These are phyloP conservation scores for Phyllosticta citrichinensis DNA, from an alignment of 2,329 filamentous ascomycete genomes.

Conservation along the genomic window DNA sequence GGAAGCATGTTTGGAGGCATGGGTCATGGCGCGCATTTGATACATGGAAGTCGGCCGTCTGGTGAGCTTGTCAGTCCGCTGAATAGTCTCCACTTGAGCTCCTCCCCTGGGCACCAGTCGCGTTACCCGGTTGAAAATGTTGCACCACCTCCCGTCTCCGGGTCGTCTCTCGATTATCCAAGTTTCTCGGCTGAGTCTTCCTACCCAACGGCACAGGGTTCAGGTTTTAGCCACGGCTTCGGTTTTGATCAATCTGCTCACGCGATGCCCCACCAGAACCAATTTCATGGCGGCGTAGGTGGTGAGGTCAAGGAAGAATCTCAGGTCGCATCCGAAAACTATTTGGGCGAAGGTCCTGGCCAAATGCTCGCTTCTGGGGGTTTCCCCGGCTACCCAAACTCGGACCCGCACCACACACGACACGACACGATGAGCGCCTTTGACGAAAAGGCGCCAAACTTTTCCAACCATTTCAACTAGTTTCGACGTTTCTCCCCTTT, in stretches of 20 bases:
- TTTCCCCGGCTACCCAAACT: background rate
- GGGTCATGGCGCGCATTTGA: background rate
- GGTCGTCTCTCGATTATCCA: slow-evolving; percentile 6
- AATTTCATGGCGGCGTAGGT: slow-evolving; percentile 4
- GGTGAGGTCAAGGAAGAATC: slow-evolving; percentile 4
- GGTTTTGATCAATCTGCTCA: slow-evolving; percentile 5
- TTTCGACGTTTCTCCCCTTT: background rate
- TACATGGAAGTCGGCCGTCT: background rate
- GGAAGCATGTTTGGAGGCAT: background rate
- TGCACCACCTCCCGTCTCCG: background rate
- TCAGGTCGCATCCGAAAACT: slow-evolving; percentile 1
- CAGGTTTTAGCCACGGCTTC: slow-evolving; percentile 3
- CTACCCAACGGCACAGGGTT: slow-evolving; percentile 1
- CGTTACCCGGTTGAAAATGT: background rate
- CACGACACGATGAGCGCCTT: slow-evolving; percentile 7
- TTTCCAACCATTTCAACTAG: slow-evolving; percentile 7
- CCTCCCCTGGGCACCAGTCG: slow-evolving; percentile 2
- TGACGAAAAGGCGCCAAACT: slow-evolving; percentile 7
- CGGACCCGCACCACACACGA: slow-evolving; percentile 2
- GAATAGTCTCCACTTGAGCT: slow-evolving; percentile 1
- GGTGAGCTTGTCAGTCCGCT: slow-evolving; percentile 5
- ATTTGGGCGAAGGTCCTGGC: background rate
- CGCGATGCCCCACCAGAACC: background rate
- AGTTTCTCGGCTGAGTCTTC: background rate
- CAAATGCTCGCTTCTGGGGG: background rate